Evolutionary conservation across 257 asterid species (phyloP).

Genomic region (Plectranthus barbatus): DNA sequence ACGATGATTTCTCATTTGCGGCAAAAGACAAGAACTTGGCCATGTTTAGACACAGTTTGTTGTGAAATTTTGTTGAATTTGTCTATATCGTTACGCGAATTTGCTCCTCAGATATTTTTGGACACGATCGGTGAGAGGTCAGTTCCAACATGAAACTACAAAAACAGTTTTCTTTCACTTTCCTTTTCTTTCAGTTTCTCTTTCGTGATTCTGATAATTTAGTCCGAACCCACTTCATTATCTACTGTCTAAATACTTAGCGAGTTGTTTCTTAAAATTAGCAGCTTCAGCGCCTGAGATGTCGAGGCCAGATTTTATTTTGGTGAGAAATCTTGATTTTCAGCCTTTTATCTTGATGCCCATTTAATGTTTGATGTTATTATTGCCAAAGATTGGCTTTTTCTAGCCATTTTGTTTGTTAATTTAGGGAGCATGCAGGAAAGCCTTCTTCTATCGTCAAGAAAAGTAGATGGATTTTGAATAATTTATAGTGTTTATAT

Average conservation of each 20-base stretch:
- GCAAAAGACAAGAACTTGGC: too few species aligned
- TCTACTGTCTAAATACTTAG: not conserved
- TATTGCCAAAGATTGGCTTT: not conserved
- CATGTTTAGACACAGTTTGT: too few species aligned
- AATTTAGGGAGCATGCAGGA: not conserved
- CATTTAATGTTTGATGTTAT: not conserved
- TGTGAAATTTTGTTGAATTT: too few species aligned
- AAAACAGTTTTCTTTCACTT: too few species aligned
- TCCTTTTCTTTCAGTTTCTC: too few species aligned
- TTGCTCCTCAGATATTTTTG: too few species aligned
- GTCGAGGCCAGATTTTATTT: conserved; percentile 10
- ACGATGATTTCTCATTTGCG: too few species aligned
- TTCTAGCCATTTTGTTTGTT: conserved; percentile 6
- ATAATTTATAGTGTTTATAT: not conserved
- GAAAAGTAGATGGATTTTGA: not conserved
- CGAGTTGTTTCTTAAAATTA: conserved; percentile 3
- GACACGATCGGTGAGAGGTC: too few species aligned
- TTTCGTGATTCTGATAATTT: not conserved
- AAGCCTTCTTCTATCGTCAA: not conserved
- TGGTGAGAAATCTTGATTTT: conserved; percentile 14
- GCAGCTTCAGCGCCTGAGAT: conserved; percentile 16
- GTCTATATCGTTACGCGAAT: too few species aligned
- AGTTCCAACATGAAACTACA: too few species aligned
- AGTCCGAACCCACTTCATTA: not conserved
- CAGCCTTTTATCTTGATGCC: not conserved